Conservation (phyloP, 1,284 basidiomycete genomes). For the Fomes fomentarius region DNA sequence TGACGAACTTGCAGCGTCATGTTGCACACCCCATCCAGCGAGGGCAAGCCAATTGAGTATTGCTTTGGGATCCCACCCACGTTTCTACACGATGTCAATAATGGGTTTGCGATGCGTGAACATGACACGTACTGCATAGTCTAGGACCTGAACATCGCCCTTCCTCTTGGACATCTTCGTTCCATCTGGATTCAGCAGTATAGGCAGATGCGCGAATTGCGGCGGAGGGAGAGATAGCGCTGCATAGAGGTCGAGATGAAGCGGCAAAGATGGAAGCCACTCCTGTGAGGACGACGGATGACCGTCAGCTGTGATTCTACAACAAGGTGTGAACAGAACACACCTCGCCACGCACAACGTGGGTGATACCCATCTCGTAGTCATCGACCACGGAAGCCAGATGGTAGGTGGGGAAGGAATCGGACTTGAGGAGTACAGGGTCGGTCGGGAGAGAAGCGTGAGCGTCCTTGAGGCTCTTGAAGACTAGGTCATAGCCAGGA, state of each 20-base stretch:
- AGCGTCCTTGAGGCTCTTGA: slow-evolving; percentile 74
- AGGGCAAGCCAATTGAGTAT: slow-evolving; percentile 93
- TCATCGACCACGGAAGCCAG: slow-evolving; percentile 97
- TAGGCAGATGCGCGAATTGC: slow-evolving; percentile 88
- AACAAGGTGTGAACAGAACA: slow-evolving; percentile 22
- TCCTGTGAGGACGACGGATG: slow-evolving; percentile 54
- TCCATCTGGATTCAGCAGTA: slow-evolving; percentile 90
- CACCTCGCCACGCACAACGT: slow-evolving; percentile 94
- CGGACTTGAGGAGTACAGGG: slow-evolving; percentile 91
- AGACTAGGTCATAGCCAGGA: slow-evolving; percentile 70
- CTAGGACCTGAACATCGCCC: slow-evolving; percentile 86
- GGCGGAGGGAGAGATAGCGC: slow-evolving; percentile 78
- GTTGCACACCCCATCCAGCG: slow-evolving; percentile 85
- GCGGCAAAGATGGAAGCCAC: slow-evolving; percentile 94
- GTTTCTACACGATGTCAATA: slow-evolving; percentile 41
- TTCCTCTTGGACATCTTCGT: slow-evolving; percentile 95
- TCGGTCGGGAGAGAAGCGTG: slow-evolving; percentile 84
- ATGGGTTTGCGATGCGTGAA: background rate
- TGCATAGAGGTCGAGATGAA: slow-evolving; percentile 90
- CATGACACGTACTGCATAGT: slow-evolving; percentile 71
- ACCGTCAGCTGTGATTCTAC: background rate
- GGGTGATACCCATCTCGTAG: slow-evolving; percentile 93
- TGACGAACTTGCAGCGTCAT: slow-evolving; percentile 34
- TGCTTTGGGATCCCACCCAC: slow-evolving; percentile 90
- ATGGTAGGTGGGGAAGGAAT: slow-evolving; percentile 95